Conservation (phyloP, 208 protist species). For the Acanthamoeba divionensis region DNA sequence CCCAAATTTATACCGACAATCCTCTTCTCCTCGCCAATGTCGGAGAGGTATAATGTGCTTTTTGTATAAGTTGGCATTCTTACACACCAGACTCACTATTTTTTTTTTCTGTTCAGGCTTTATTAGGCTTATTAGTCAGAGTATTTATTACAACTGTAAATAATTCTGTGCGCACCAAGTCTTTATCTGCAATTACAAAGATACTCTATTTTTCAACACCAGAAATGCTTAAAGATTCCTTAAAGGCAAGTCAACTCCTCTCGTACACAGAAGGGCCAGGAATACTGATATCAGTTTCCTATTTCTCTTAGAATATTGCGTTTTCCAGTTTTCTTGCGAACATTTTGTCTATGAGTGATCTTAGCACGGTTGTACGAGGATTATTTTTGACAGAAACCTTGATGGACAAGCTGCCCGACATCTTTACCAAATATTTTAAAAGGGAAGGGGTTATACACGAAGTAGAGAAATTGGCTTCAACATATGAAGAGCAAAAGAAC, state of each 20-base stretch:
- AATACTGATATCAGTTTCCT: not conserved
- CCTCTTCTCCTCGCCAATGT: not conserved
- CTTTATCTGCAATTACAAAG: slow-evolving; percentile 61
- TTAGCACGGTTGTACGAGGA: slow-evolving; percentile 33
- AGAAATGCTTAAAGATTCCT: slow-evolving; percentile 50
- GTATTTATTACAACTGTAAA: slow-evolving; percentile 65
- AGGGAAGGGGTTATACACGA: slow-evolving; percentile 73
- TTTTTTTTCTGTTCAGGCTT: not conserved
- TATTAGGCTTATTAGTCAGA: slow-evolving; percentile 44
- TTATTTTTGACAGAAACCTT: slow-evolving; percentile 70
- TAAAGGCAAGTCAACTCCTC: slow-evolving; percentile 2
- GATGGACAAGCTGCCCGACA: slow-evolving; percentile 69
- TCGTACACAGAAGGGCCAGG: not conserved
- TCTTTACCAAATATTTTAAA: slow-evolving; percentile 66
- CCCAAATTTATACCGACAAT: not conserved
- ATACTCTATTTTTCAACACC: slow-evolving; percentile 62
- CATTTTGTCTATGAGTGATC: slow-evolving; percentile 51
- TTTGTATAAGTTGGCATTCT: not conserved
- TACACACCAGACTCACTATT: not conserved
- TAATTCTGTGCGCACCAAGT: slow-evolving; percentile 47
- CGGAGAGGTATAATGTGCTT: not conserved
- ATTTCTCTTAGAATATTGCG: slow-evolving; percentile 10
- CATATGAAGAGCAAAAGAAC: no score
- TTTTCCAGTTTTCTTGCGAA: slow-evolving; percentile 66
- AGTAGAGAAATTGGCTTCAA: not conserved